Evolutionary conservation across 371 early-diverging fungal genomes (phyloP).

Genomic region (Mortierella sp.): DNA sequence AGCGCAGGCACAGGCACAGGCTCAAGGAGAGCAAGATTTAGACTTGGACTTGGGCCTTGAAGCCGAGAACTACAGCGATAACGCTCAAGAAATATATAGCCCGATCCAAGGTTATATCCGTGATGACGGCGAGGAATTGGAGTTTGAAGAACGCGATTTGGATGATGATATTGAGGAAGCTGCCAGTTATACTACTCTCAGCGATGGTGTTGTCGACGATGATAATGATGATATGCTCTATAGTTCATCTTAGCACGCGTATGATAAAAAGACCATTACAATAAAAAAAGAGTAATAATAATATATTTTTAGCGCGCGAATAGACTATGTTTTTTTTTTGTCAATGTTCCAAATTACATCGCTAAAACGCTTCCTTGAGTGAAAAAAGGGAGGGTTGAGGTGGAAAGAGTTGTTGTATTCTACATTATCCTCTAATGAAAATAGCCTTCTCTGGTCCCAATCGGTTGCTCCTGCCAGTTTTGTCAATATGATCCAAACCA

Average conservation of each 20-base stretch:
- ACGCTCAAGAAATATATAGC: not conserved
- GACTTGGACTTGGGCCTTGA: not conserved
- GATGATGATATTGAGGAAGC: conserved; percentile 37
- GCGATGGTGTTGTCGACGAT: conserved; percentile 4
- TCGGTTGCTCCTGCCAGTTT: conserved; percentile 68
- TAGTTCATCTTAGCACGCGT: not conserved
- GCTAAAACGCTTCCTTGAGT: not conserved
- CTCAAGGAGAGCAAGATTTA: not conserved
- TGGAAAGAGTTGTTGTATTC: not conserved
- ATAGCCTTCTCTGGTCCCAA: conserved; percentile 70
- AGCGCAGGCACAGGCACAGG: not conserved
- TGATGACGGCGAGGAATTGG: not conserved
- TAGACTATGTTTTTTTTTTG: no score
- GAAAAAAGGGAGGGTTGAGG: not conserved
- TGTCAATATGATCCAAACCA: conserved; percentile 86
- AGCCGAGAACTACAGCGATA: not conserved
- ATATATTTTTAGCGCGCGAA: no score
- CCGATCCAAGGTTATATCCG: not conserved
- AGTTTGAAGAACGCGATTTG: conserved; percentile 18
- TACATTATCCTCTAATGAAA: conserved; percentile 70
- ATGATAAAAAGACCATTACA: no score
- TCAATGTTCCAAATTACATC: not conserved
- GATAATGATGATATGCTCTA: not conserved
- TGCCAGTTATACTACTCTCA: conserved; percentile 2
- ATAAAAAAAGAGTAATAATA: no score